Evolutionary conservation across 2,329 filamentous ascomycete species (phyloP).

Genomic region (Aspergillus phoenicis): DNA sequence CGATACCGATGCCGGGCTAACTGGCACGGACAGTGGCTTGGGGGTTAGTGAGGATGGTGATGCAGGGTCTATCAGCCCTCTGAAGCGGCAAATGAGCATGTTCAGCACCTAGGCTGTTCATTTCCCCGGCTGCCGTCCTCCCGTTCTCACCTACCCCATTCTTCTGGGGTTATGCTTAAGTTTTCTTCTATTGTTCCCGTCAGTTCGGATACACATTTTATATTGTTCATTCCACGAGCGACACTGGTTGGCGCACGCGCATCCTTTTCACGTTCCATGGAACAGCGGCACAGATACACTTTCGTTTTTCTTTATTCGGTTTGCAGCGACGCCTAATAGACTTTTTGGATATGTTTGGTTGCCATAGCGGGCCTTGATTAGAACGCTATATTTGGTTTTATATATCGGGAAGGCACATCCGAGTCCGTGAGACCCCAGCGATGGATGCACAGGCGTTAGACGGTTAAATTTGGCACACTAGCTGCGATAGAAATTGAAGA

Average conservation of each 20-base stretch:
- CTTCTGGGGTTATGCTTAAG: not conserved
- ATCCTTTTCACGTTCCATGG: not conserved
- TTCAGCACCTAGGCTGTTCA: conserved; percentile 57
- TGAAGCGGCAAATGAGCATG: conserved; percentile 73
- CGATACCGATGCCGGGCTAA: conserved; percentile 68
- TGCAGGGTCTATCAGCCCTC: conserved; percentile 61
- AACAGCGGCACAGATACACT: not conserved
- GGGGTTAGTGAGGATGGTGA: conserved; percentile 68
- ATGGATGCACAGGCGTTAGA: conserved; percentile 1
- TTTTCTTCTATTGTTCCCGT: conserved; percentile 3
- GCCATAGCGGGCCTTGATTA: not conserved
- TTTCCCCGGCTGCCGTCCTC: no score
- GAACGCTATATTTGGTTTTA: not conserved
- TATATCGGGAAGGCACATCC: not conserved
- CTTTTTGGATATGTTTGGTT: not conserved
- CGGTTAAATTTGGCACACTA: not conserved
- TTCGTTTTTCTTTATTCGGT: not conserved
- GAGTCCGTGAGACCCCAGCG: not conserved
- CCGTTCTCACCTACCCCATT: not conserved
- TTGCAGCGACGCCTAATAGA: conserved; percentile 9
- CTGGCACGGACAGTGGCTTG: conserved; percentile 50
- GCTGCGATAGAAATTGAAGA: not conserved
- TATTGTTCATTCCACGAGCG: conserved; percentile 9
- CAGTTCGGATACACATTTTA: not conserved
- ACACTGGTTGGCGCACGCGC: conserved; percentile 12